Base-by-base conservation (phyloP, 2,329 filamentous ascomycete genomes). In the Sclerotinia subarctica region DNA sequence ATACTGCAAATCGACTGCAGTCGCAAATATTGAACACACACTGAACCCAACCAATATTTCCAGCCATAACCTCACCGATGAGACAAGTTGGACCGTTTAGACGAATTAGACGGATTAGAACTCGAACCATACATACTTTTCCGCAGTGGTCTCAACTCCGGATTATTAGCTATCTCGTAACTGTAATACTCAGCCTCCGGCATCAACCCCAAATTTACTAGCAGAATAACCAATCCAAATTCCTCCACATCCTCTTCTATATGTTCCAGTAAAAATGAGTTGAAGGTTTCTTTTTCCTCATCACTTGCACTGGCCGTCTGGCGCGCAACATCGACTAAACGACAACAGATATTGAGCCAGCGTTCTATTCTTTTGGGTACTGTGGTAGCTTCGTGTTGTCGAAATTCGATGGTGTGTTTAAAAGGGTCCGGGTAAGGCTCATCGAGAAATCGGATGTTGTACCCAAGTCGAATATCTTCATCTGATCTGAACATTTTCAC, bases 341-440 rank as follows among this genome's bases (percentile, higher is more conserved):
- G 68, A 10, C 68, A 59, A 52, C 58, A 69, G 38, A 70, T 59
- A 21, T 63, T 69, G 2, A 72, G 67, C 74, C 73, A 75, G 10
- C 69, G 64, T 7, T 47, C 21, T 1, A 76, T 57, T 4, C 46
- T 64, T 17, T 63, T 35, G 1, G 62, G 49, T 38, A 70, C 66
- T 5, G 75, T 51, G 1, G 69, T 72, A 1, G 70, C 64, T 24
- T 67, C 69, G 52, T 76, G 73, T 35, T 73, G 70, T 19, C 74
- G 60, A 64, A 75, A 76, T 54, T 76, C 75, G 13, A 76, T 70
- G 1, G 72, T 72, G 24, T 52, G 53, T 52, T 64, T 71, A 2
- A 67, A 52, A 5, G 44, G 17, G 11, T 63, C n/a, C 15, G 46
- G 54, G 21, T 26, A 54, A 11, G 65, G 56, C 6, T 62, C 46